Base-by-base conservation (phyloP, 345 rosid species). In the Eucalyptus polyanthemos region DNA sequence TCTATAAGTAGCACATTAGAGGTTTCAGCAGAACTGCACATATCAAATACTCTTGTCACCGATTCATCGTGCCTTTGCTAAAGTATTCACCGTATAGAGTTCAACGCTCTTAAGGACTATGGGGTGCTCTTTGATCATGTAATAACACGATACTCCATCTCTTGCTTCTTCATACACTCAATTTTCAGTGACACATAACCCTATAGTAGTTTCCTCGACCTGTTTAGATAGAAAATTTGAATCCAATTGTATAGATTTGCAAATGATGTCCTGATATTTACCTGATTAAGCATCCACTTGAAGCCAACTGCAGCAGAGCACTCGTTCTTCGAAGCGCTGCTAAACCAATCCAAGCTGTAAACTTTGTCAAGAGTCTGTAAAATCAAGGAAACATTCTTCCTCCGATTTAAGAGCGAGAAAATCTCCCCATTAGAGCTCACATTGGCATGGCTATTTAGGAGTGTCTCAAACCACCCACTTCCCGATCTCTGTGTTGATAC, bases 261-360 rank as follows among this genome's bases (percentile, higher is more conserved):
- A 47, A 51, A 29, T 25, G 62, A 87, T 54, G n/a, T 87, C 25
- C 88, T 69, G 14, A 50, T 85, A 50, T 93, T 34, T 69, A 96
- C 99, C 97, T 98, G 99, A 93, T 98, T 98, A 89, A 98, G 96
- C 99, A 98, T 97, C 99, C 99, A 98, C 94, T 98, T 98, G 94
- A 97, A 97, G 91, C 99, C 99, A 92, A 95, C 93, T 2, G 99
- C 99, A 14, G 97, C 99, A 50, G 99, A 96, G 91, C 99, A 98
- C 88, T 96, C 97, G 49, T 98, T 98, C 95, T 96, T 98, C 6
- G 99, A 95, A 90, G 99, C 98, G 86, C 99, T 98, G 9, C 93
- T 93, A 67, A 95, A 90, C 99, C 95, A 95, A 83, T 98, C 99
- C 87, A 98, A 94, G 92, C 95, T 98, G 92, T 96, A 56, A 31